Evolutionary conservation across 116 monocot genomes (phyloP).

Genomic region (Iris pallida): DNA sequence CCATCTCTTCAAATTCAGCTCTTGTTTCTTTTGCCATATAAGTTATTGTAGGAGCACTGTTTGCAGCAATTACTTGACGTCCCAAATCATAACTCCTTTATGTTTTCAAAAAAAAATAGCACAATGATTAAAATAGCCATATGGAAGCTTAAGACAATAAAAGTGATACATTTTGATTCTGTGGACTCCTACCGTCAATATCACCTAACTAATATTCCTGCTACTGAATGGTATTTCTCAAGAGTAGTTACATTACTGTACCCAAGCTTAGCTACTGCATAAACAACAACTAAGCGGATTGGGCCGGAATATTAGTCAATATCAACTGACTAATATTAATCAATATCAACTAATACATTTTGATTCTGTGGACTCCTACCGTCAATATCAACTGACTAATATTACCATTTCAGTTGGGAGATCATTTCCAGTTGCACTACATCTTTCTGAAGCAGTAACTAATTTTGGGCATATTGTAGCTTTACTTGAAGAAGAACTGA

Average conservation of each 20-base stretch:
- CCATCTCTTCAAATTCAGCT: constrained; percentile 46
- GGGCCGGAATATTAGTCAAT: not conserved
- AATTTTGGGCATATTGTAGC: too few relatives aligned
- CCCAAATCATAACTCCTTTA: constrained; percentile 44
- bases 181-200: constrained; percentile 26
- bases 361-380: too few relatives aligned
- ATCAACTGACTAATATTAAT: too few relatives aligned
- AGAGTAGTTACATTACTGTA: constrained; percentile 34
- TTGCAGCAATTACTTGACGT: constrained; percentile 54
- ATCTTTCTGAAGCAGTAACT: too few relatives aligned
- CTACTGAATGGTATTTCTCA: constrained; percentile 35
- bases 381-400: too few relatives aligned
- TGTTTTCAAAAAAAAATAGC: too few relatives aligned
- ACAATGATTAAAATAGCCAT: too few relatives aligned
- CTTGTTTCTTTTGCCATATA: constrained; percentile 43
- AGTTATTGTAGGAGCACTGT: constrained; percentile 41
- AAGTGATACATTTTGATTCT: not conserved
- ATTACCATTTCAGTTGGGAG: too few relatives aligned
- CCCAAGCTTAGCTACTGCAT: constrained; percentile 47
- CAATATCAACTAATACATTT: too few relatives aligned
- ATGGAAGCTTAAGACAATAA: too few relatives aligned
- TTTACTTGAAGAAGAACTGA: too few relatives aligned
- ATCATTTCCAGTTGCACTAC: too few relatives aligned
- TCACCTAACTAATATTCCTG: constrained; percentile 52
- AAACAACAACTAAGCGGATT: constrained; percentile 31